phyloP scores from a whole-genome alignment of 129 eudicot genomes.

The Heracleum sosnowskyi region DNA sequence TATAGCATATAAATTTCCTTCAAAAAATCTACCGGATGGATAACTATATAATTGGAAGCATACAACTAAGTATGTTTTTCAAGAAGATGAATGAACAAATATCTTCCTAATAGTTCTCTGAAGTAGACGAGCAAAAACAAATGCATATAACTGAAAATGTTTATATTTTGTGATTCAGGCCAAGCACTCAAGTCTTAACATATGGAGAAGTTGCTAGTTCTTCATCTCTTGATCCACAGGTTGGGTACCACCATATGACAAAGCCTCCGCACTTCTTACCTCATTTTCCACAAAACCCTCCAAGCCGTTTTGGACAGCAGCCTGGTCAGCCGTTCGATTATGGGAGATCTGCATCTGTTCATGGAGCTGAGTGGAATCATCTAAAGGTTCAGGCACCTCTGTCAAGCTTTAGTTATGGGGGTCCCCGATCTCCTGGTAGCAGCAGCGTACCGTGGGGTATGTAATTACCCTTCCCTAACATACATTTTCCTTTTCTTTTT shows the following conservation, averaged over 20 bases:
- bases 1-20: neutral
- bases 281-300: constrained; percentile 56
- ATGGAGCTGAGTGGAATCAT: constrained; percentile 63
- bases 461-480: neutral
- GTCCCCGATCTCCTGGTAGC: constrained; percentile 56
- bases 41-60: neutral
- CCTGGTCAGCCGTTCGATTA: constrained; percentile 51
- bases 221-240: constrained; percentile 31
- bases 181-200: constrained; percentile 53
- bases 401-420: constrained; percentile 52
- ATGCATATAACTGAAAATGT: neutral
- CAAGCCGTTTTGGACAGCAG: constrained; percentile 76
- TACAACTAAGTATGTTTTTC: neutral
- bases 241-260: constrained; percentile 47
- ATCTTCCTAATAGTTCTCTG: neutral
- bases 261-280: constrained; percentile 50
- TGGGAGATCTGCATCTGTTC: constrained; percentile 46
- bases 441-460: constrained; percentile 62
- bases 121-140: neutral
- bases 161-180: constrained; percentile 38
- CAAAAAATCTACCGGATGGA: neutral
- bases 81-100: neutral
- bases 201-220: constrained; percentile 44
- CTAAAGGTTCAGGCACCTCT: constrained; percentile 40
- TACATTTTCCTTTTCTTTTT: neutral